Conservation (phyloP, 2,329 filamentous ascomycete genomes). For the Thelonectria olida region DNA sequence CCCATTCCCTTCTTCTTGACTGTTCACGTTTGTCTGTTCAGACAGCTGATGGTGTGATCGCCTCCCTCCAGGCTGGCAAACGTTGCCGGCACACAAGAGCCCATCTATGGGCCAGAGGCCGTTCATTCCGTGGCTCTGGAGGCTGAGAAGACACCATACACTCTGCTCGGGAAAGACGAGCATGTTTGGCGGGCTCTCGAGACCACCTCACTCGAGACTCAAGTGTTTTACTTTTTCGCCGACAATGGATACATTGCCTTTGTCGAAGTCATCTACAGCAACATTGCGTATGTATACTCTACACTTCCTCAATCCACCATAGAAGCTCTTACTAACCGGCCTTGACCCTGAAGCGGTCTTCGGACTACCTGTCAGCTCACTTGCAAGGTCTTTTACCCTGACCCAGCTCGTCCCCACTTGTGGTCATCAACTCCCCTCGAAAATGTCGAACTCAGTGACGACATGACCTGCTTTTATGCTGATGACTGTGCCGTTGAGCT, state of each 20-base stretch:
- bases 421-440: constrained; percentile 85
- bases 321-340: constrained; percentile 7
- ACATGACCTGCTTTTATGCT: constrained; percentile 84
- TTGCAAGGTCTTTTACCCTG: constrained; percentile 86
- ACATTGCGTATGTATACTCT: constrained; percentile 80
- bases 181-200: constrained; percentile 86
- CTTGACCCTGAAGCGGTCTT: constrained; percentile 71
- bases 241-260: constrained; percentile 81
- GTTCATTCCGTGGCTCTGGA: constrained; percentile 88
- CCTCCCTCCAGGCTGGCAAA: constrained; percentile 65
- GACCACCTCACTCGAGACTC: constrained; percentile 90
- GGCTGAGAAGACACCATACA: constrained; percentile 79
- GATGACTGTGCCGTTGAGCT: constrained; percentile 86
- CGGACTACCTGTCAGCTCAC: constrained; percentile 94
- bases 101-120: constrained; percentile 89
- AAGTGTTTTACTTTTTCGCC: constrained; percentile 89
- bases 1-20: neutral
- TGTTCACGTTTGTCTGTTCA: neutral
- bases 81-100: constrained; percentile 95
- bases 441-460: constrained; percentile 85
- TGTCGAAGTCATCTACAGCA: constrained; percentile 96
- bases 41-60: constrained; percentile 25
- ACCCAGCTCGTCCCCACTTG: constrained; percentile 75
- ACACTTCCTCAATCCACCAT: constrained; percentile 4
- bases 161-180: constrained; percentile 79